Evolutionary conservation across 495 filamentous ascomycete species (phyloP), one percentile per base, ranked within the genome.

Genomic region (Lophiotrema nucula): DNA sequence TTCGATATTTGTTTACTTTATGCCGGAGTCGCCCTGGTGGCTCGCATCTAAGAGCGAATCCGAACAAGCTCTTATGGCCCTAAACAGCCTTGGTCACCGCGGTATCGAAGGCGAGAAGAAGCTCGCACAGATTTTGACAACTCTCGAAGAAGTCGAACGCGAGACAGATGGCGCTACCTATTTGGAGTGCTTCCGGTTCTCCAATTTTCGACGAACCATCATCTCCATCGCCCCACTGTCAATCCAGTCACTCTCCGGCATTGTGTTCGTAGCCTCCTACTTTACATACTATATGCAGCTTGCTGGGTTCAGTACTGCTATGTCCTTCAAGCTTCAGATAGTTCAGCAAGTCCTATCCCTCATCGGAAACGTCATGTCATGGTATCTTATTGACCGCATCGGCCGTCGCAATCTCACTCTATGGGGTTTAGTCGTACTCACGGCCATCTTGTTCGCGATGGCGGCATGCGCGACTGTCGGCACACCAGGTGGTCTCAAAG

Each of bases 341-440:
- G 64, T 60, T 15, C 69, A 71, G 51, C 68, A 70, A 21, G 61
- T 68, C n/a, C 11, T 65, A 16, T 73, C 71, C 4, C 47, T 50
- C 4, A 15, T 64, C 4, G 80, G 77, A 0, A 83, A 79, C 0
- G 63, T 78, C 1, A 42, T 78, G 4, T 82, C 78, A 0, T 83
- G 79, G 80, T 75, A 71, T 19, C 62, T 84, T 13, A 73, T 78
- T 42, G 70, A 74, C 4, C 70, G 52, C 4, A 76, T 72, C 31
- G 82, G 82, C 23, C 79, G 82, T 0, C 74, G 82, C 3, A 74
- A 70, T 0, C 74, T 82, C 12, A 83, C 79, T 58, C 70, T 79
- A 15, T 56, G 62, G 0, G 81, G 81, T 6, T 65, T 85, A 12
- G 59, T 62, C 0, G 27, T 70, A 2, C 70, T 83, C 11, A 72